Evolutionary conservation across 164 flowering plant genomes (phyloP).

Genomic region (Euptelea pleiosperma): DNA sequence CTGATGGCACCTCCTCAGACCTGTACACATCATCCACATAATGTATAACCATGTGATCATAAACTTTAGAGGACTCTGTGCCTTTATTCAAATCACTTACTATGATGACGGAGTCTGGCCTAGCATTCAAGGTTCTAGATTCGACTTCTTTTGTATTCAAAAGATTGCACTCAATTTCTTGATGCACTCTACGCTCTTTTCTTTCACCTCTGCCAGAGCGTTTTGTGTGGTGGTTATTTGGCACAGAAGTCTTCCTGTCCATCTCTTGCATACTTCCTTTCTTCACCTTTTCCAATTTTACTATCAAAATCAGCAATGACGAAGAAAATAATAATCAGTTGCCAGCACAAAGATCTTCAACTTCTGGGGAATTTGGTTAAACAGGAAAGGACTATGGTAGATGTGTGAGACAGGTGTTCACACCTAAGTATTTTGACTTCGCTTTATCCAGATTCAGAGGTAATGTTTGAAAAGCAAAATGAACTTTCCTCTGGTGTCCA

Average conservation of each 20-base stretch:
- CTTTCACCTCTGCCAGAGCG: slow-evolving; percentile 31
- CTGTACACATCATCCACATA: slow-evolving; percentile 53
- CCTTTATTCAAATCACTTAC: slow-evolving; percentile 40
- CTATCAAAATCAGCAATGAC: slow-evolving; percentile 12
- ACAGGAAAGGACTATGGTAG: background rate
- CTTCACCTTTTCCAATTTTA: slow-evolving; percentile 13
- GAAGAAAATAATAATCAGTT: background rate
- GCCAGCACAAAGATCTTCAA: background rate
- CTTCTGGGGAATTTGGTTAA: background rate
- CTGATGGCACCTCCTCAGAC: slow-evolving; percentile 37
- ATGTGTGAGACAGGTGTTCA: background rate
- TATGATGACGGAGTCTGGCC: slow-evolving; percentile 17
- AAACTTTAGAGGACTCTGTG: slow-evolving; percentile 43
- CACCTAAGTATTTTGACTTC: background rate
- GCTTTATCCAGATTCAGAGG: background rate
- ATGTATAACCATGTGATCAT: slow-evolving; percentile 44
- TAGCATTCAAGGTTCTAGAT: slow-evolving; percentile 27
- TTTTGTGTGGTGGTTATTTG: slow-evolving; percentile 31
- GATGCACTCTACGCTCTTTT: slow-evolving; percentile 31
- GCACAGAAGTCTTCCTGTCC: slow-evolving; percentile 33
- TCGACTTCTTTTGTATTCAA: slow-evolving; percentile 31
- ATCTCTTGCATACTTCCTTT: slow-evolving; percentile 41
- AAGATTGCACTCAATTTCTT: slow-evolving; percentile 31
- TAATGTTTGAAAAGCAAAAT: background rate
- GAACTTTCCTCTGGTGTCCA: background rate